A percentile compares a stretch with the other conserved stretches of the same genome.
Evolutionary conservation across 495 filamentous ascomycete species (phyloP).

Genomic region (Lasiosphaeria hispida): DNA sequence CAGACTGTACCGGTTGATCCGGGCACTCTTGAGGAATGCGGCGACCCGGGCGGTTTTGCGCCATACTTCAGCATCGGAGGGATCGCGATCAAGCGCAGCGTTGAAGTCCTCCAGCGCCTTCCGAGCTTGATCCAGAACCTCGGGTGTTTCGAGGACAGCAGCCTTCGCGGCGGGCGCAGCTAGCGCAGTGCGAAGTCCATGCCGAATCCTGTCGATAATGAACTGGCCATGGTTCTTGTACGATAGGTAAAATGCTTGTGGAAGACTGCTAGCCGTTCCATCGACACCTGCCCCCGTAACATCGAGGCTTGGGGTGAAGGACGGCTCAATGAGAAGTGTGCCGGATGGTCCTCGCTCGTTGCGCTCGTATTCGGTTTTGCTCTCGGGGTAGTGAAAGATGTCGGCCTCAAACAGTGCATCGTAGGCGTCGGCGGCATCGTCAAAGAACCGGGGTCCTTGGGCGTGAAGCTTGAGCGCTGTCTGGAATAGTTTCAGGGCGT

Average conservation of each 20-base stretch:
- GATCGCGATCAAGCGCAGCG: slow-evolving; percentile 81
- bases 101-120: slow-evolving; percentile 61
- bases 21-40: slow-evolving; percentile 68
- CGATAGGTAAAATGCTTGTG: slow-evolving; percentile 85
- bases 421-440: slow-evolving; percentile 80
- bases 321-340: slow-evolving; percentile 34
- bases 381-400: slow-evolving; percentile 88
- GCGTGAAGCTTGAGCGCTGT: slow-evolving; percentile 87
- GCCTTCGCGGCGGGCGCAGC: slow-evolving; percentile 23
- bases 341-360: slow-evolving; percentile 59
- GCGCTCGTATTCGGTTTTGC: slow-evolving; percentile 71
- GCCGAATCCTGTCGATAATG: slow-evolving; percentile 66
- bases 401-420: slow-evolving; percentile 82
- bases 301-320: slow-evolving; percentile 39
- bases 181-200: slow-evolving; percentile 40
- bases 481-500: slow-evolving; percentile 94
- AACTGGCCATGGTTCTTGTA: slow-evolving; percentile 96
- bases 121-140: slow-evolving; percentile 40
- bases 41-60: slow-evolving; percentile 76
- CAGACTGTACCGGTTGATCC: slow-evolving; percentile 80
- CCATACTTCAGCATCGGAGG: slow-evolving; percentile 94
- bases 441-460: slow-evolving; percentile 72
- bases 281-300: slow-evolving; percentile 54
- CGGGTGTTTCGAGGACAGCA: slow-evolving; percentile 37
- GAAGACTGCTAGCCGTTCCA: slow-evolving; percentile 71